Evolutionary conservation across 202 grass and related monocot genomes (phyloP).

Genomic region (Saccharum hybrid): DNA sequence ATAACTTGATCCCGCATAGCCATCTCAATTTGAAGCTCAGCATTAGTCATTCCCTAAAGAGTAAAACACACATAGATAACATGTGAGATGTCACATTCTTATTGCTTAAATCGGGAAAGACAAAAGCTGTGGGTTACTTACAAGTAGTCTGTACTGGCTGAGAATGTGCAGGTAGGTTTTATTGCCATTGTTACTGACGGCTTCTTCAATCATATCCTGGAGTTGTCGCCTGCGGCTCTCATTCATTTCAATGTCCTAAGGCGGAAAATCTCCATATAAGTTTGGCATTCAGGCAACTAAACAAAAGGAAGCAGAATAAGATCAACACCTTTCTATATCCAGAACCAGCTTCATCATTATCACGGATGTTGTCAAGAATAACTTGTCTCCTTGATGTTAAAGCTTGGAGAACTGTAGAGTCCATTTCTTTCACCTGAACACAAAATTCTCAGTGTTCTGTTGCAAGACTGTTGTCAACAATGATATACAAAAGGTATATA

Average conservation of each 20-base stretch:
- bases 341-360: slow-evolving; percentile 97
- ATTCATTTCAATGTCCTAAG: slow-evolving; percentile 91
- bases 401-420: slow-evolving; percentile 63
- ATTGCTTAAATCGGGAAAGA: not conserved
- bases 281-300: slow-evolving; percentile 39
- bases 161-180: slow-evolving; percentile 96
- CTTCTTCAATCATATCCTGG: slow-evolving; percentile 96
- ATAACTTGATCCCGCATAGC: slow-evolving; percentile 98
- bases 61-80: not conserved
- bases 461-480: slow-evolving; percentile 10
- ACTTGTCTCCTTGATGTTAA: slow-evolving; percentile 92
- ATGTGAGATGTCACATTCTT: slow-evolving; percentile 27
- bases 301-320: slow-evolving; percentile 17
- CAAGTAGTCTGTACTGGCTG: slow-evolving; percentile 97
- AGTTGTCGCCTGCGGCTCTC: slow-evolving; percentile 74
- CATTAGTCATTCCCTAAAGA: slow-evolving; percentile 76
- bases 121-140: slow-evolving; percentile 51
- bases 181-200: slow-evolving; percentile 90
- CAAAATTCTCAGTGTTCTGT: slow-evolving; percentile 40
- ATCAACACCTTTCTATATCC: slow-evolving; percentile 81
- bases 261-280: slow-evolving; percentile 29
- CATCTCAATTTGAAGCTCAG: slow-evolving; percentile 99
- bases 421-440: slow-evolving; percentile 65
- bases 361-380: slow-evolving; percentile 97
- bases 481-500: not conserved